Base-by-base conservation (phyloP, 257 asterid genomes). In the Craterostigma plantagineum region DNA sequence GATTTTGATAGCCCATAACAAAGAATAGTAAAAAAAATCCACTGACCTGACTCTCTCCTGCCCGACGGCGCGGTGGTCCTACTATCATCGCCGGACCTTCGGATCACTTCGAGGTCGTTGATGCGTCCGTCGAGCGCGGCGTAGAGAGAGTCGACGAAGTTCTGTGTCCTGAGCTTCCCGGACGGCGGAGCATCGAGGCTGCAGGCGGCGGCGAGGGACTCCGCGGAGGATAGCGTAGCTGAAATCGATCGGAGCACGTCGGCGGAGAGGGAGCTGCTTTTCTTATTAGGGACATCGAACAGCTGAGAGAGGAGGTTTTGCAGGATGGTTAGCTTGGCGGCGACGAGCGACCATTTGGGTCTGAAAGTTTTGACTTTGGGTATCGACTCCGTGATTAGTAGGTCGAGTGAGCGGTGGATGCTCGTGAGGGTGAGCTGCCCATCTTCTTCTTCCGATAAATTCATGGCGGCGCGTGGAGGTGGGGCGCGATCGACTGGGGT, bases 111-210 rank as follows among this genome's bases (percentile, higher is more conserved):
- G 16, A 82, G 65, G 66, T 87, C 98, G 46, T 62, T 73, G 43
- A 70, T 57, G 58, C 72, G 90, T 14, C 52, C 59, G 41, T 87
- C 91, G 40, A 87, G 65, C 44, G 63, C 66, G 0, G 86, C 77
- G 0, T 85, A 48, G 11, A 76, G 12, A 0, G 92, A 71, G 51
- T 72, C 93, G 51, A 87, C 56, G 38, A 81, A 80, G 58, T 61
- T 82, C 34, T 87, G 97, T 49, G 97, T 87, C 46, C 61, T 81
- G 55, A 87, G 79, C 49, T 87, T 87, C 2, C 95, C 97, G 12
- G 54, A 57, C 10, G 63, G 63, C 11, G 75, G 74, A 1, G 54
- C 33, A 40, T 45, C 57, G 33, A 70, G 47, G 40, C 58, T 75
- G 66, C 94, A 85, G 61, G 61, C 43, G 4, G 47, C 27, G 50